phyloP scores from a whole-genome alignment of 768 basidiomycete genomes.

The Podaxis rugospora region DNA sequence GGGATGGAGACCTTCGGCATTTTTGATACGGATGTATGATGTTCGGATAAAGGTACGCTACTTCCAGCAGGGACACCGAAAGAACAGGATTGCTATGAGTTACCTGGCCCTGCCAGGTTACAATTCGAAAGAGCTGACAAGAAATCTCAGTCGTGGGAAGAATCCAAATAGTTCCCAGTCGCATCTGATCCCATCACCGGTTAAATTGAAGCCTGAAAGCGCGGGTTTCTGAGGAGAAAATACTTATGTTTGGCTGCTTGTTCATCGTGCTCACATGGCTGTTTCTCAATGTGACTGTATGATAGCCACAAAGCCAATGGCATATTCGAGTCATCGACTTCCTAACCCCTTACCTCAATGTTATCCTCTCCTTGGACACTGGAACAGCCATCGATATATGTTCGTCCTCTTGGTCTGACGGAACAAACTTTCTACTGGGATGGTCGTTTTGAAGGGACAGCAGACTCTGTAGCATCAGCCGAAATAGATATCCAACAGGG shows the following conservation, averaged over 20 bases:
- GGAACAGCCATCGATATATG: conserved; percentile 2
- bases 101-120: too few relatives aligned
- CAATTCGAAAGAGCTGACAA: background rate
- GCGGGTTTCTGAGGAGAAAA: background rate
- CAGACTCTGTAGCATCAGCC: conserved; percentile 36
- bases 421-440: conserved; percentile 43
- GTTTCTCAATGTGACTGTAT: background rate
- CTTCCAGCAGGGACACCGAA: too few relatives aligned
- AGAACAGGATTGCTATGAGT: too few relatives aligned
- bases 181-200: background rate
- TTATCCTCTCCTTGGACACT: conserved; percentile 10
- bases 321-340: background rate
- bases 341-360: background rate
- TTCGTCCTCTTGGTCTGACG: conserved; percentile 27
- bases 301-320: background rate
- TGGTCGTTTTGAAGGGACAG: conserved; percentile 34
- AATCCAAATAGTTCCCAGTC: background rate
- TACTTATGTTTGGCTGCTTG: background rate
- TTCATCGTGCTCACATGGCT: background rate
- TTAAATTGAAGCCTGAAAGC: background rate
- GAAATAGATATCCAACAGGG: conserved; percentile 21
- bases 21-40: background rate
- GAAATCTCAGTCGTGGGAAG: background rate
- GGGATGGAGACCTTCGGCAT: conserved; percentile 67
- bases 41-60: too few relatives aligned